Evolutionary conservation across 2,329 filamentous ascomycete genomes (phyloP).

Genomic region (Esteya vermicola): DNA sequence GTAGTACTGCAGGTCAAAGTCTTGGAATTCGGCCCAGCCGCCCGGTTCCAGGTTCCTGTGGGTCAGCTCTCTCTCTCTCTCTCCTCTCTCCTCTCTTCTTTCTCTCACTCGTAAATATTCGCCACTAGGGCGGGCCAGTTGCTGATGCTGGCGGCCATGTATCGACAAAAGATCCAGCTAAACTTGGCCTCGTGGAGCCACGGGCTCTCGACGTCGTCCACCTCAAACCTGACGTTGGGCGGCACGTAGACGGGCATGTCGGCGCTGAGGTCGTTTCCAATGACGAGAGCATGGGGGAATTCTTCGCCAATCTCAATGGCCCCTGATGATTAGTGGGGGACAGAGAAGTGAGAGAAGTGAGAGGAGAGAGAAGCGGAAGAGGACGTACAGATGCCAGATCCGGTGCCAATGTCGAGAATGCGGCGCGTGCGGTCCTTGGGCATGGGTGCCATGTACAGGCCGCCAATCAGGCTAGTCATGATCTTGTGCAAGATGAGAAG

Average conservation of each 20-base stretch:
- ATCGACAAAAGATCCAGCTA: constrained; percentile 9
- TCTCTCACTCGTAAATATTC: constrained; percentile 6
- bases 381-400: constrained; percentile 5
- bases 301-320: constrained; percentile 7
- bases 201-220: constrained; percentile 11
- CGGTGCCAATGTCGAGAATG: constrained; percentile 9
- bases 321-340: constrained; percentile 2
- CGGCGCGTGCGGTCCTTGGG: constrained; percentile 1
- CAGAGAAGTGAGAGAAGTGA: no score
- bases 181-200: constrained; percentile 10
- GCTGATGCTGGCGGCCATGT: constrained; percentile 9
- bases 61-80: background rate
- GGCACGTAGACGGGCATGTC: constrained; percentile 12
- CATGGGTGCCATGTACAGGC: constrained; percentile 5
- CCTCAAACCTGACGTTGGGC: constrained; percentile 11
- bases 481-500: constrained; percentile 7
- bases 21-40: constrained; percentile 13
- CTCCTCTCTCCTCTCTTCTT: no score
- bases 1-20: constrained; percentile 9
- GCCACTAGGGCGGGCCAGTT: constrained; percentile 11
- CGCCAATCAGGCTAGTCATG: constrained; percentile 1
- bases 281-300: constrained; percentile 3
- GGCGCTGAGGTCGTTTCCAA: constrained; percentile 13
- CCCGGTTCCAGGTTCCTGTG: constrained; percentile 10
- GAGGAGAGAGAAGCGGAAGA: constrained; percentile 7